Percentiles rank a stretch among this genome's conserved stretches.
Evolutionary conservation across 768 basidiomycete genomes (phyloP).

Genomic region (Strobilomyces dryophilus): DNA sequence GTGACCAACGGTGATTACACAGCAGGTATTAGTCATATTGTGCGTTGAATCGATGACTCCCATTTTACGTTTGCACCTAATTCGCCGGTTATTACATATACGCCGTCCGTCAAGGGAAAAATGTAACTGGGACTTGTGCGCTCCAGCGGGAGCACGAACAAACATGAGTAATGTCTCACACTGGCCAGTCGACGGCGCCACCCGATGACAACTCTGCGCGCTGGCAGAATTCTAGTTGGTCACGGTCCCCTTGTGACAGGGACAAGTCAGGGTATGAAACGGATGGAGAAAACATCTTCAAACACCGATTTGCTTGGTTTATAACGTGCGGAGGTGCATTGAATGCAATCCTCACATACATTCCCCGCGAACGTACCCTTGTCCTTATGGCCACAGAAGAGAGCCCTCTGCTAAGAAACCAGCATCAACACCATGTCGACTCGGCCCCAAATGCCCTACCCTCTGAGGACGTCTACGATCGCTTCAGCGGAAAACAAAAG

Average conservation of each 20-base stretch:
- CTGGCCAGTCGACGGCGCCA: too few species aligned
- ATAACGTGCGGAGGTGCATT: background rate
- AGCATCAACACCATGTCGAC: background rate
- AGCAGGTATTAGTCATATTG: too few species aligned
- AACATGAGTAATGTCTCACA: too few species aligned
- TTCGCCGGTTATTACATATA: too few species aligned
- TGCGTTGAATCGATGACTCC: too few species aligned
- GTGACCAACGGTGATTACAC: too few species aligned
- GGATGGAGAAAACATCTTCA: background rate
- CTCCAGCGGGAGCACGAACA: too few species aligned
- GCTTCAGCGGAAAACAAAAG: constrained; percentile 53
- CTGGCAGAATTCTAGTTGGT: too few species aligned
- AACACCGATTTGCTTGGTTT: background rate
- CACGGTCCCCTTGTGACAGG: background rate
- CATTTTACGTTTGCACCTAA: too few species aligned
- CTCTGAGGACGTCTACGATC: constrained; percentile 44
- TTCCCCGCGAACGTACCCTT: background rate
- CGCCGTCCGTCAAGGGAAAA: too few species aligned
- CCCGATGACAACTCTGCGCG: too few species aligned
- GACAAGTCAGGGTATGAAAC: background rate
- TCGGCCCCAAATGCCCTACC: background rate
- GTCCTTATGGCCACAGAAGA: constrained; percentile 26
- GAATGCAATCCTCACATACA: background rate
- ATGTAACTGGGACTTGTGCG: too few species aligned
- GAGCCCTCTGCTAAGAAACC: constrained; percentile 22